Evolutionary conservation across 2,329 filamentous ascomycete genomes (phyloP), one percentile per base, ranked within the genome.

Genomic region (Botrytis fabae): DNA sequence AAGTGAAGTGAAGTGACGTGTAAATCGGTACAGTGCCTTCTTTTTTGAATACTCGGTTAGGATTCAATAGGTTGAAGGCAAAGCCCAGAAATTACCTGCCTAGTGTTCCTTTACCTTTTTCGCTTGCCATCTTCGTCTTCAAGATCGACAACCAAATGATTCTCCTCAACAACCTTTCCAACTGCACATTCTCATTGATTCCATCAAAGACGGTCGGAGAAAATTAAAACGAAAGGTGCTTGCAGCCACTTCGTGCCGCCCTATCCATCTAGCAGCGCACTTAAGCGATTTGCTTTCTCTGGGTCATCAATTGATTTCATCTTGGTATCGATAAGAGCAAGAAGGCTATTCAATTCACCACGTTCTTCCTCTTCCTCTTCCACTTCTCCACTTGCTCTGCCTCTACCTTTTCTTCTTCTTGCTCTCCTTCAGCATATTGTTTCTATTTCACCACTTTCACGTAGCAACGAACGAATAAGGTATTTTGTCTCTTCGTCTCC

Each of bases 281-380:
- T 42, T 69, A 69, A 69, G 65, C 65, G 65, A 69, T 20, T 59
- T n/a, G 54, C 48, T 42, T 22, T 57, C 18, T 69, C 40, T 57
- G 10, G 46, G 18, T 68, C 64, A 64, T n/a, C 63, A 57, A n/a
- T 68, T 68, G 25, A 54, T 54, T 57, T 54, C 64, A 64, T 44
- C n/a, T 57, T 20, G 35, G 65, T 69, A 69, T 69, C 65, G 65
- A 69, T 69, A 69, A 69, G 48, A 40, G 48, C 12, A n/a, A 35
- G 60, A n/a, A 35, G 60, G 59, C 14, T 42, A 44, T 42, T 44
- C 61, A 63, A 28, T 63, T 28, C 61, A 44, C 61, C 61, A 63
- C 61, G 35, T 63, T 20, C 38, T 42, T 12, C 59, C 32, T 61
- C 60, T 62, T n/a, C 59, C 25, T 18, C 51, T 57, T 57, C 51